phyloP scores from a whole-genome alignment of 2,329 filamentous ascomycete genomes.

The Phialemonium atrogriseum region DNA sequence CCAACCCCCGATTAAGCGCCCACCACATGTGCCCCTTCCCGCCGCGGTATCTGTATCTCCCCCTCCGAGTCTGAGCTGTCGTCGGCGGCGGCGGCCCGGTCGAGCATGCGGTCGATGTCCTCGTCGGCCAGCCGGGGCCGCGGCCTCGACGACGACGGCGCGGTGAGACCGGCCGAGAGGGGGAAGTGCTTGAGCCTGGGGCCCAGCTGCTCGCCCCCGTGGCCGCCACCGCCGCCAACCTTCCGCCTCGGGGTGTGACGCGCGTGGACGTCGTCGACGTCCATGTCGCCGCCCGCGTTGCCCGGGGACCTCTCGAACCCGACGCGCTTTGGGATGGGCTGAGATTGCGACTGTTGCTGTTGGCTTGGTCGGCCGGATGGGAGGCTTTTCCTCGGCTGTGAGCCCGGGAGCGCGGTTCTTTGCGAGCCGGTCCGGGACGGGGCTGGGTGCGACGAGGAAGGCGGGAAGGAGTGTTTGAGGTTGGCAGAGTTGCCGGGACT shows the following conservation, averaged over 20 bases:
- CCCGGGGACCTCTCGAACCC: slow-evolving; percentile 41
- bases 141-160: slow-evolving; percentile 24
- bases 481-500: slow-evolving; percentile 65
- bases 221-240: slow-evolving; percentile 26
- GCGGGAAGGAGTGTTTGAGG: slow-evolving; percentile 46
- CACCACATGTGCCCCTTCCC: slow-evolving; percentile 14
- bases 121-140: slow-evolving; percentile 40
- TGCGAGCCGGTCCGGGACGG: slow-evolving; percentile 23
- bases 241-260: slow-evolving; percentile 34
- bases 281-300: slow-evolving; percentile 44
- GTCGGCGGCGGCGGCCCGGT: slow-evolving; percentile 40
- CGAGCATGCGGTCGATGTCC: slow-evolving; percentile 52
- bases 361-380: slow-evolving; percentile 35
- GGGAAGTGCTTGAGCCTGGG: slow-evolving; percentile 34
- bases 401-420: slow-evolving; percentile 36
- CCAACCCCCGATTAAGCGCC: too few species aligned
- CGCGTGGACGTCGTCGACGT: slow-evolving; percentile 29
- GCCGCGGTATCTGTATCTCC: slow-evolving; percentile 42
- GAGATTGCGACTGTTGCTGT: slow-evolving; percentile 16
- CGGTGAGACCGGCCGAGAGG: slow-evolving; percentile 39
- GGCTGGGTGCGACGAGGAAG: slow-evolving; percentile 26
- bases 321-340: slow-evolving; percentile 32
- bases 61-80: slow-evolving; percentile 50
- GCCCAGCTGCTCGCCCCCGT: slow-evolving; percentile 15
- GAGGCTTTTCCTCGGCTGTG: slow-evolving; percentile 41